Conservation (phyloP, 306 rosid species). For the Pueraria montana region DNA sequence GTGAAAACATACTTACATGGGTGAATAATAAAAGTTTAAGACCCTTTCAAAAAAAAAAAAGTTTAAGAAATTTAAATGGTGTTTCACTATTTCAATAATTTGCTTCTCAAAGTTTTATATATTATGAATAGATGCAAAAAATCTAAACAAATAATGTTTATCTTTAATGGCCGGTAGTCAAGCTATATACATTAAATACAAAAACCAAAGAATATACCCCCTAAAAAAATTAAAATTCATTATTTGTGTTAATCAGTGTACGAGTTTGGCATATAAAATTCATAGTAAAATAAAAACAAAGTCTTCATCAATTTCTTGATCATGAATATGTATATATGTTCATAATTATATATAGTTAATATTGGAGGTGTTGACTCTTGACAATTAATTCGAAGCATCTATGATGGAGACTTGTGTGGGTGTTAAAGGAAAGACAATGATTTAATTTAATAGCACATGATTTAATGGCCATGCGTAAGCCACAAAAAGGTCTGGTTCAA, state of each 20-base stretch:
- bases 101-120: background rate
- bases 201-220: background rate
- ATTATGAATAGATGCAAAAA: background rate
- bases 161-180: background rate
- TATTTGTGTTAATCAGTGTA: background rate
- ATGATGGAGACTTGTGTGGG: background rate
- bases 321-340: background rate
- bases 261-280: constrained; percentile 24
- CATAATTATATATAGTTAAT: background rate
- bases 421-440: background rate
- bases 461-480: background rate
- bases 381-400: constrained; percentile 27
- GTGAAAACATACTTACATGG: too few species aligned
- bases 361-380: background rate
- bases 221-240: background rate
- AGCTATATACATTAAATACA: background rate
- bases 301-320: constrained; percentile 39
- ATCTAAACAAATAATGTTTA: background rate
- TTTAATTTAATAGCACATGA: constrained; percentile 4
- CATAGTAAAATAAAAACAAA: background rate
- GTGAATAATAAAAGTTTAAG: too few species aligned
- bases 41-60: too few species aligned
- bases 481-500: constrained; percentile 15
- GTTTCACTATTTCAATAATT: too few species aligned
- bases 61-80: too few species aligned